Conservation (phyloP, 768 basidiomycete genomes). For the Lactifluus echinatus region DNA sequence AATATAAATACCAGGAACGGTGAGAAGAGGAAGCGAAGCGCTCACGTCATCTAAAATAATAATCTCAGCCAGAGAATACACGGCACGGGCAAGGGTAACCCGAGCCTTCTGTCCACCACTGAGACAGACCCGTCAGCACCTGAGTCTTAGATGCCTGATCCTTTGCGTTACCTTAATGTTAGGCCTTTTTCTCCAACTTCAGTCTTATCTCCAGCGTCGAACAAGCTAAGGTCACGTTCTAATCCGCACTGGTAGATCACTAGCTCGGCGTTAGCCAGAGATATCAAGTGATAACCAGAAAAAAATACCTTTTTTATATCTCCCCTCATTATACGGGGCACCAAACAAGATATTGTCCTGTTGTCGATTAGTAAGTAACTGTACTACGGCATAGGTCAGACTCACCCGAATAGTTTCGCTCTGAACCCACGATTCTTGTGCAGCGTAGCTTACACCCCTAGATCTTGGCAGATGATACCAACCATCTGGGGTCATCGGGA, state of each 20-base stretch:
- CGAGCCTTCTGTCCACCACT: conserved; percentile 54
- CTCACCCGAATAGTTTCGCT: conserved; percentile 65
- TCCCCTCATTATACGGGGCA: conserved; percentile 33
- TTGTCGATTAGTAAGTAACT: neutral
- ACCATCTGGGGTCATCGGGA: conserved; percentile 41
- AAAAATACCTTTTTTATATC: conserved; percentile 34
- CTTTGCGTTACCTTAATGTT: conserved; percentile 28
- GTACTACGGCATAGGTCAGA: neutral
- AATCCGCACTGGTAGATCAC: conserved; percentile 20
- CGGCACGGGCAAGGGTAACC: conserved; percentile 47
- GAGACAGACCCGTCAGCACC: neutral
- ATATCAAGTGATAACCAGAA: too few species aligned
- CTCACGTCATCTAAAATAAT: conserved; percentile 66
- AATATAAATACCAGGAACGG: neutral
- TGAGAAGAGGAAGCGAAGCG: neutral
- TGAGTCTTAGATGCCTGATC: too few species aligned
- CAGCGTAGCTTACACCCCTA: conserved; percentile 68
- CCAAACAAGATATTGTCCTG: conserved; percentile 49
- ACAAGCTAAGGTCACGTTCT: conserved; percentile 37
- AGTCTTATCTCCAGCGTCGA: conserved; percentile 42
- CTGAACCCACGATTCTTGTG: conserved; percentile 81
- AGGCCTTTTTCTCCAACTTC: conserved; percentile 54
- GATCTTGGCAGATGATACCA: conserved; percentile 63
- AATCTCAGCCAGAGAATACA: conserved; percentile 50
- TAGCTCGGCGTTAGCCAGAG: neutral